These are phyloP conservation scores for Eimeria brunetti DNA, from an alignment of 169 alveolate genomes.

Conservation along the genomic window DNA sequence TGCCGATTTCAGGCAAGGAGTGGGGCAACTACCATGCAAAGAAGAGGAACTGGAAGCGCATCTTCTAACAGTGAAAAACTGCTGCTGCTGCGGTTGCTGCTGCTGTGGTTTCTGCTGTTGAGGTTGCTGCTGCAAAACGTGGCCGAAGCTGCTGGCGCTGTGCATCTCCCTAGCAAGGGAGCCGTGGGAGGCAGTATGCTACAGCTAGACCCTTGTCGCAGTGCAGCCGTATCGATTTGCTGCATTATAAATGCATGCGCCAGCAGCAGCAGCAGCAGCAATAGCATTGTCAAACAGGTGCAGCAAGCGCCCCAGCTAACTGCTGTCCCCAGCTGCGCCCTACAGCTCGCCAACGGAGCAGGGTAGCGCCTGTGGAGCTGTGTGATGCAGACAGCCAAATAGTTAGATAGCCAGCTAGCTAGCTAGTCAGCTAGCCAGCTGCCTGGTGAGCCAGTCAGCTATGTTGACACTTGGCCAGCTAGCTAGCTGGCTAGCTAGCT, in stretches of 20 bases:
- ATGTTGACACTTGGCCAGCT: background rate
- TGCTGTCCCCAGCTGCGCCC: background rate
- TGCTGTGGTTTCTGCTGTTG: background rate
- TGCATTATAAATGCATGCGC: background rate
- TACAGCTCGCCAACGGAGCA: too few species aligned
- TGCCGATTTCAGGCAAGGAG: slow-evolving; percentile 79
- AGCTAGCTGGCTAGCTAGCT: background rate
- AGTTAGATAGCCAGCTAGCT: background rate
- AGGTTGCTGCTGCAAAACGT: background rate
- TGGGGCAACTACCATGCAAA: slow-evolving; percentile 79
- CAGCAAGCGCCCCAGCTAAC: background rate
- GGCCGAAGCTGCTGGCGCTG: background rate
- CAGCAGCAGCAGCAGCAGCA: background rate
- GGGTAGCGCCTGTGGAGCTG: too few species aligned
- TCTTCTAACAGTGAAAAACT: background rate
- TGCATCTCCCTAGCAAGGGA: background rate
- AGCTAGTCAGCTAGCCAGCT: background rate
- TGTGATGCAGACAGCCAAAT: background rate
- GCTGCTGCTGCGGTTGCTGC: background rate
- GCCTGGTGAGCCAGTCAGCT: background rate
- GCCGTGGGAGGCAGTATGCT: background rate
- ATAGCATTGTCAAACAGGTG: background rate
- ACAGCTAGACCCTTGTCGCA: background rate
- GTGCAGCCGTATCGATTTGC: background rate
- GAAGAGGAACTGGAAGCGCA: slow-evolving; percentile 73